Evolutionary conservation across 2,329 filamentous ascomycete genomes (phyloP).

Genomic region (Aspergillus sp.): DNA sequence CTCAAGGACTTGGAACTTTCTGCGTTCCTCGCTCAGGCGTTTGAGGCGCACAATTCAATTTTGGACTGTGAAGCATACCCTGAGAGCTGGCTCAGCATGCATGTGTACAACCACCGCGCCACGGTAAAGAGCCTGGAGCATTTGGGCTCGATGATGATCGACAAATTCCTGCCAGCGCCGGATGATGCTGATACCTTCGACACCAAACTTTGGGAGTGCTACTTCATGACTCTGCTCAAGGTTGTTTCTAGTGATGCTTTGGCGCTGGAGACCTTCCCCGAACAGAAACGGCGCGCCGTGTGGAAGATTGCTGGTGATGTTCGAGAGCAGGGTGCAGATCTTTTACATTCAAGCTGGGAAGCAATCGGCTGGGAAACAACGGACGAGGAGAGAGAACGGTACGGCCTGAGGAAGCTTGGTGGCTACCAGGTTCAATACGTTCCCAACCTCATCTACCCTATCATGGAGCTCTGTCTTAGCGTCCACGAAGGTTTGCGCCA

Average conservation of each 20-base stretch:
- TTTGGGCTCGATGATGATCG: conserved; percentile 69
- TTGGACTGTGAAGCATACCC: conserved; percentile 86
- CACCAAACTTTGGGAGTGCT: conserved; percentile 87
- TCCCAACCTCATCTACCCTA: conserved; percentile 79
- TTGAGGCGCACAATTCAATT: conserved; percentile 84
- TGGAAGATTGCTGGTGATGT: conserved; percentile 99
- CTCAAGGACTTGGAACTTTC: conserved; percentile 72
- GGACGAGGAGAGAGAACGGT: conserved; percentile 68
- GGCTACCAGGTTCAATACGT: conserved; percentile 99
- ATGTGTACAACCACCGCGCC: conserved; percentile 88
- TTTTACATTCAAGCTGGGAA: conserved; percentile 82
- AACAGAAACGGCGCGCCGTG: conserved; percentile 90
- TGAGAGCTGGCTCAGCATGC: conserved; percentile 79
- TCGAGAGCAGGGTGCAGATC: conserved; percentile 78
- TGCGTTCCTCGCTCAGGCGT: conserved; percentile 66
- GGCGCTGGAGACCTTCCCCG: conserved; percentile 89
- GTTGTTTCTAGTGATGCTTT: conserved; percentile 83
- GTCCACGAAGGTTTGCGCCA: conserved; percentile 85
- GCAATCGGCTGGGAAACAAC: conserved; percentile 94
- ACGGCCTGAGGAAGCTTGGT: conserved; percentile 75
- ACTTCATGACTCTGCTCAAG: conserved; percentile 82
- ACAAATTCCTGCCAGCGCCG: conserved; percentile 76
- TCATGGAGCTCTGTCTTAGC: conserved; percentile 89
- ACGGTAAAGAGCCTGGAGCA: conserved; percentile 81
- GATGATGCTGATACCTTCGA: conserved; percentile 90